Percentiles rank a stretch among this genome's conserved stretches.
Conservation (phyloP, 768 basidiomycete genomes). For the Leucogyrophana mollusca region DNA sequence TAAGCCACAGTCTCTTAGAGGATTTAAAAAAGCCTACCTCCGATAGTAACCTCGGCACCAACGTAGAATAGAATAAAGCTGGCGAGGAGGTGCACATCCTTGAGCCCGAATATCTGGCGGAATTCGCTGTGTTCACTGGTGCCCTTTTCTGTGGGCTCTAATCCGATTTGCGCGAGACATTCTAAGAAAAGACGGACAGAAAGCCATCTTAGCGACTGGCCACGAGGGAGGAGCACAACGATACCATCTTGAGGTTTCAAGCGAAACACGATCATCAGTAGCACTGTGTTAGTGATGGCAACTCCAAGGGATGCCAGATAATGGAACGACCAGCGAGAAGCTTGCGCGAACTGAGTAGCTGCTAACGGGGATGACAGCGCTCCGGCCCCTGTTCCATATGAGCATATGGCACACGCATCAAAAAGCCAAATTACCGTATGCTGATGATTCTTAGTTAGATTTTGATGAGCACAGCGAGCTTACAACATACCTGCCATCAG, state of each 20-base stretch:
- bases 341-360: slow-evolving; percentile 76
- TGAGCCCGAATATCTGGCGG: slow-evolving; percentile 50
- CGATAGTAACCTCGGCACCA: slow-evolving; percentile 59
- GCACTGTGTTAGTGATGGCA: slow-evolving; percentile 52
- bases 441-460: not conserved
- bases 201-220: not conserved
- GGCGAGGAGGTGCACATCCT: slow-evolving; percentile 60
- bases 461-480: slow-evolving; percentile 2
- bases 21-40: slow-evolving; percentile 25
- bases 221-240: slow-evolving; percentile 9
- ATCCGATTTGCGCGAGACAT: slow-evolving; percentile 53
- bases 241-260: slow-evolving; percentile 68
- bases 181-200: slow-evolving; percentile 32
- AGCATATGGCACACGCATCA: not conserved
- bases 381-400: slow-evolving; percentile 49
- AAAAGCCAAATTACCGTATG: slow-evolving; percentile 11
- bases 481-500: slow-evolving; percentile 29
- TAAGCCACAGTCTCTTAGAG: not conserved
- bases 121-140: slow-evolving; percentile 36
- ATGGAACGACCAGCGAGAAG: slow-evolving; percentile 72
- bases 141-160: slow-evolving; percentile 36
- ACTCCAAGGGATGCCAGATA: slow-evolving; percentile 70
- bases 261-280: slow-evolving; percentile 62
- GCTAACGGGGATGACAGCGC: slow-evolving; percentile 71
- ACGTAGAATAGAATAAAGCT: slow-evolving; percentile 67